phyloP scores from a whole-genome alignment of 257 asterid species.

The Solanum chmielewskii region DNA sequence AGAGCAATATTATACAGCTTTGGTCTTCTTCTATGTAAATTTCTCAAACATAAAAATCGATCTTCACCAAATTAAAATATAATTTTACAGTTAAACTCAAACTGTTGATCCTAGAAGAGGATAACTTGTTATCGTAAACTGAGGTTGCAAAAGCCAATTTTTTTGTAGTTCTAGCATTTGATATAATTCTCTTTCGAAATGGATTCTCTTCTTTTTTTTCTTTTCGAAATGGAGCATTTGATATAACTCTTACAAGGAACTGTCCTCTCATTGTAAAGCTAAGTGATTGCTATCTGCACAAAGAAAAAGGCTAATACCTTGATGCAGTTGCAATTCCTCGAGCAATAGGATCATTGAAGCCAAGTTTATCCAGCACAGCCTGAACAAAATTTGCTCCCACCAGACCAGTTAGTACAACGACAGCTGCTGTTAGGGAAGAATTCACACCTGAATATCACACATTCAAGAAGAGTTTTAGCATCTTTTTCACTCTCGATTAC shows the following conservation, averaged over 20 bases:
- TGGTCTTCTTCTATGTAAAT: not conserved
- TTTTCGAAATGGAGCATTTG: not conserved
- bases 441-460: conserved; percentile 62
- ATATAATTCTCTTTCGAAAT: not conserved
- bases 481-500: not conserved
- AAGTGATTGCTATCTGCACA: not conserved
- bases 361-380: conserved; percentile 63
- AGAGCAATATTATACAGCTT: not conserved
- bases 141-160: not conserved
- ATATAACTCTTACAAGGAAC: not conserved
- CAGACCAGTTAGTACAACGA: conserved; percentile 85
- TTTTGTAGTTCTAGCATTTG: not conserved
- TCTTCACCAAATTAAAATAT: not conserved
- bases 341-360: conserved; percentile 90
- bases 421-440: conserved; percentile 96
- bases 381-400: conserved; percentile 96
- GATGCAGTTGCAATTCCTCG: conserved; percentile 99
- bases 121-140: not conserved
- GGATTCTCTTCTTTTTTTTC: not conserved
- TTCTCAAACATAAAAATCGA: not conserved
- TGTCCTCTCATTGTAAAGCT: not conserved
- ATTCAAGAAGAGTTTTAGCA: not conserved
- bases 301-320: conserved; percentile 32
- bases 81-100: not conserved
- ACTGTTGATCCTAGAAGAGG: not conserved